phyloP scores from a whole-genome alignment of 192 early-diverging fungal genomes.

The Martensiomyces pterosporus region DNA sequence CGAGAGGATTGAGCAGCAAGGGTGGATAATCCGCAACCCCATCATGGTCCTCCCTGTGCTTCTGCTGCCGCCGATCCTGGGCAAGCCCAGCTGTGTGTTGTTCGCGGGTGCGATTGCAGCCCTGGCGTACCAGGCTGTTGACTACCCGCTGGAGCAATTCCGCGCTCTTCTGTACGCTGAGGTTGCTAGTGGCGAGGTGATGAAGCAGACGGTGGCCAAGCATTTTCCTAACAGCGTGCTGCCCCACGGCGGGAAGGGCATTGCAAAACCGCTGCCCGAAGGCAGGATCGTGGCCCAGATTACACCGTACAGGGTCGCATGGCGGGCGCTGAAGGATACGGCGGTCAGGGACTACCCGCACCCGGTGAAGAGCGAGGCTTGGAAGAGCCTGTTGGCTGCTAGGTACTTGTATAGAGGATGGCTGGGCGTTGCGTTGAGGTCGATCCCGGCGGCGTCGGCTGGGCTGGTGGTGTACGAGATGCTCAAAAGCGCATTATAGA shows the following conservation, averaged over 20 bases:
- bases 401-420: constrained; percentile 43
- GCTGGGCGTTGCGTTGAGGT: constrained; percentile 42
- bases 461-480: constrained; percentile 43
- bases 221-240: constrained; percentile 13
- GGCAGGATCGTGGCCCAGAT: constrained; percentile 2
- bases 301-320: constrained; percentile 28
- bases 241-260: neutral
- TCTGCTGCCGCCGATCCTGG: constrained; percentile 44
- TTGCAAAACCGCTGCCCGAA: neutral
- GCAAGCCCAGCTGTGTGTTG: constrained; percentile 55
- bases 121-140: constrained; percentile 67
- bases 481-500: constrained; percentile 20
- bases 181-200: constrained; percentile 47
- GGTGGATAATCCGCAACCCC: constrained; percentile 30
- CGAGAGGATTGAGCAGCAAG: constrained; percentile 24
- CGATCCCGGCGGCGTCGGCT: constrained; percentile 38
- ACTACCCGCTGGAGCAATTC: constrained; percentile 67
- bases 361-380: constrained; percentile 13
- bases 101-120: constrained; percentile 58
- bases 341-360: constrained; percentile 30
- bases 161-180: constrained; percentile 63
- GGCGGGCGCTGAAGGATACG: constrained; percentile 32
- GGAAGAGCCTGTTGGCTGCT: constrained; percentile 11
- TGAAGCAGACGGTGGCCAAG: constrained; percentile 24
- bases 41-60: constrained; percentile 22